Base-by-base conservation (phyloP, 164 flowering plant species). In the Aristolochia fimbriata region DNA sequence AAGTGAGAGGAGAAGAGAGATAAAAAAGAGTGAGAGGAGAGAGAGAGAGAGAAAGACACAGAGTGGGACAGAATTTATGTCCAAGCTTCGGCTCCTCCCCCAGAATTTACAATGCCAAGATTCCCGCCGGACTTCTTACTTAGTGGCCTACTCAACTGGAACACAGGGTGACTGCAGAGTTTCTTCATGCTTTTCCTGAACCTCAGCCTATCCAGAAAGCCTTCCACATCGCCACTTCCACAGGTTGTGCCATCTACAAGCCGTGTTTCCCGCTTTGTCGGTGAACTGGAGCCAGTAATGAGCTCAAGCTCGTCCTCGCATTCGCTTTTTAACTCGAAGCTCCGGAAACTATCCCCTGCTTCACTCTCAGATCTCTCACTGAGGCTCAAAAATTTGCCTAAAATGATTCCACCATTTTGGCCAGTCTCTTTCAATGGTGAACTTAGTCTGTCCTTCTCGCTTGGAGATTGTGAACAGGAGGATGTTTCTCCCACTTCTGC, bases 111-210 rank as follows among this genome's bases (percentile, higher is more conserved):
- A 73, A 76, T 63, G 37, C 78, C 82, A 59, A 73, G 58, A 62
- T 24, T 24, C 19, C 61, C 74, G 41, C 56, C 66, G 46, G 70
- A 59, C 63, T 82, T 84, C 67, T 78, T 84, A 37, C 43, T 37
- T 6, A 66, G 65, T 1, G 79, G 62, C 60, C 79, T 82, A 68
- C 75, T 78, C 76, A 86, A 67, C 69, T 83, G 96, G 72, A 83
- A 83, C 53, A 86, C 83, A 8, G 87, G 82, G 67, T 84, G 91
- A 64, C 79, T 73, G 73, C 85, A 78, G 21, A 91, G 78, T 68
- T 73, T 84, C 71, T 71, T 77, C 71, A 85, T 78, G 47, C 90
- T 87, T 73, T 76, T 80, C 52, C 86, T 77, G 65, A 81, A 77
- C 65, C 80, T 79, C 47, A 78, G 68, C 70, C 84, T 63, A 20